Conservation (phyloP, 2,329 filamentous ascomycete genomes). For the Fusarium lyarnte region DNA sequence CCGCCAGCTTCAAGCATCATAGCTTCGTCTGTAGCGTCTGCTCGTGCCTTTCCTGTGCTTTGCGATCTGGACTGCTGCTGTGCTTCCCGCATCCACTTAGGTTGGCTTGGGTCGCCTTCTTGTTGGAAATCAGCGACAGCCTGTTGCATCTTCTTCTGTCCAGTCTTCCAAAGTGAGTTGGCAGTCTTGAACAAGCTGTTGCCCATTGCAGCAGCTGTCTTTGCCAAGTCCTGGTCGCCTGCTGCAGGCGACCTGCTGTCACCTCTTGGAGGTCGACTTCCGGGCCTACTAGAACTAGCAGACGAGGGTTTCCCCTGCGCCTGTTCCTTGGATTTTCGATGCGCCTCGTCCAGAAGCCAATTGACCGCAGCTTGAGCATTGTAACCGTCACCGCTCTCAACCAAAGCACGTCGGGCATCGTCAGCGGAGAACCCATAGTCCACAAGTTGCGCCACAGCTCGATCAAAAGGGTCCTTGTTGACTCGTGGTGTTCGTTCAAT, state of each 20-base stretch:
- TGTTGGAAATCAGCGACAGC: slow-evolving; percentile 87
- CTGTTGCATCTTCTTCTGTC: slow-evolving; percentile 91
- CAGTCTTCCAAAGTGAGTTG: slow-evolving; percentile 93
- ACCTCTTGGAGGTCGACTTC: slow-evolving; percentile 42
- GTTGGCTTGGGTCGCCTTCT: slow-evolving; percentile 78
- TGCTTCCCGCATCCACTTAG: slow-evolving; percentile 93
- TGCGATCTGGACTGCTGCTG: slow-evolving; percentile 55
- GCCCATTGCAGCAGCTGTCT: slow-evolving; percentile 83
- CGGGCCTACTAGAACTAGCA: slow-evolving; percentile 47
- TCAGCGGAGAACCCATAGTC: slow-evolving; percentile 94
- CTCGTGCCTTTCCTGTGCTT: slow-evolving; percentile 44
- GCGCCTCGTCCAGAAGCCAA: slow-evolving; percentile 90
- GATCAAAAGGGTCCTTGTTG: slow-evolving; percentile 66
- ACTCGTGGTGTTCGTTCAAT: slow-evolving; percentile 37
- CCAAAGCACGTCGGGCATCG: slow-evolving; percentile 81
- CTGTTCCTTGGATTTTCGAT: slow-evolving; percentile 82
- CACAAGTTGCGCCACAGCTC: slow-evolving; percentile 85
- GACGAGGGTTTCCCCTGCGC: slow-evolving; percentile 62
- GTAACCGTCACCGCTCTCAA: slow-evolving; percentile 79
- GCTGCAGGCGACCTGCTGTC: slow-evolving; percentile 66
- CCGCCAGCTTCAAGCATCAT: slow-evolving; percentile 78
- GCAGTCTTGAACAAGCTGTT: slow-evolving; percentile 91
- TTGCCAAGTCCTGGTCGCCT: slow-evolving; percentile 77
- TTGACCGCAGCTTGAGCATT: slow-evolving; percentile 89
- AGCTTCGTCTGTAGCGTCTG: slow-evolving; percentile 74